These are phyloP conservation scores for Leucosporidium scottii DNA, from an alignment of 768 basidiomycete genomes.

Conservation along the genomic window DNA sequence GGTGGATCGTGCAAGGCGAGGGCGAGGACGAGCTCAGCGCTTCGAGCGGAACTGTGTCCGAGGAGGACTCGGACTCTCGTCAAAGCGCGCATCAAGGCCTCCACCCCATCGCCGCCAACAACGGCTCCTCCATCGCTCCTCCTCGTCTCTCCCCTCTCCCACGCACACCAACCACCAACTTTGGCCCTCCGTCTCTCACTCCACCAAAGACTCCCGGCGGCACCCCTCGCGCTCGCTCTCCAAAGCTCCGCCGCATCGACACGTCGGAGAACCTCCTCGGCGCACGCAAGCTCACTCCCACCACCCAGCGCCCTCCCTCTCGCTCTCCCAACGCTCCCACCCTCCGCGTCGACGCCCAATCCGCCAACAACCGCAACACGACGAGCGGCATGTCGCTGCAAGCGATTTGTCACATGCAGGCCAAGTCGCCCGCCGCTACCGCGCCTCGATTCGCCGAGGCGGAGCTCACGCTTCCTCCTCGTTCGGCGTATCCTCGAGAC, in stretches of 20 bases:
- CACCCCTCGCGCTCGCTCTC: neutral
- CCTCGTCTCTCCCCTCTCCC: too few relatives aligned
- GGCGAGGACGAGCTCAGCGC: neutral
- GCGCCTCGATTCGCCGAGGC: slow-evolving; percentile 1
- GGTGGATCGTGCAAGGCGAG: slow-evolving; percentile 15
- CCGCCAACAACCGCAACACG: neutral
- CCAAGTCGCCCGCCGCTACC: slow-evolving; percentile 2
- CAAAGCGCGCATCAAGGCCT: too few relatives aligned
- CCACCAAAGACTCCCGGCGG: neutral
- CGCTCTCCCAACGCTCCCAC: neutral
- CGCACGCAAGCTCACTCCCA: neutral
- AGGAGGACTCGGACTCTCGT: neutral
- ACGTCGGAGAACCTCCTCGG: slow-evolving; percentile 10
- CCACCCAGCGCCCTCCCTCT: neutral
- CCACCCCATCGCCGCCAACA: too few relatives aligned
- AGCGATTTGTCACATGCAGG: slow-evolving; percentile 9
- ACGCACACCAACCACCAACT: neutral
- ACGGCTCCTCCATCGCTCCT: too few relatives aligned
- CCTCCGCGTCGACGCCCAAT: neutral
- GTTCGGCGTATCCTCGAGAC: neutral
- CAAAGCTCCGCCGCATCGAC: slow-evolving; percentile 2
- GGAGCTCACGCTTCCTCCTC: neutral
- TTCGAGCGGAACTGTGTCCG: neutral
- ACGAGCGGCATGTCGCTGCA: slow-evolving; percentile 1
- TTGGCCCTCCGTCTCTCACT: neutral